Evolutionary conservation across 331 rosid species (phyloP), one percentile per base, ranked within the genome.

Genomic region (Stylosanthes scabra): DNA sequence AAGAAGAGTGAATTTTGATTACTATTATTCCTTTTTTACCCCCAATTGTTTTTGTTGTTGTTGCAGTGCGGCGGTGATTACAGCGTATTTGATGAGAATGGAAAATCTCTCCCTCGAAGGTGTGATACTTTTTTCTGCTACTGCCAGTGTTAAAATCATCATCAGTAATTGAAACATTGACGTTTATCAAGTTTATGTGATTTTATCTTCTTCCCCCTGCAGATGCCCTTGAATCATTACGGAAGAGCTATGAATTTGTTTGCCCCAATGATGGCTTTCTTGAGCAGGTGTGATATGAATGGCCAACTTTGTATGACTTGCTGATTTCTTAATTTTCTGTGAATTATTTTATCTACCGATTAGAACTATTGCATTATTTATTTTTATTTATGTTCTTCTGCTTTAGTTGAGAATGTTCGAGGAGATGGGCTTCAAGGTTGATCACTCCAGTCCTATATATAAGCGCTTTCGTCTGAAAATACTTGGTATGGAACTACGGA

Each of bases 181-280:
- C 45, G 28, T 55, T 25, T 71, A 45, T 66, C n/a, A 66, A 47
- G 62, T 54, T 42, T 31, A 57, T 31, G 34, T 29, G 10, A 42
- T 34, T 66, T 27, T 52, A 4, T 59, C 40, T 64, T 44, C 60
- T 66, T 63, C 9, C 25, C 52, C 68, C 71, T 80, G 78, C 87
- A 94, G 98, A 90, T 84, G 99, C 99, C 41, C 89, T 94, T 80
- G 89, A 68, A 70, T 94, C 97, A 40, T 76, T 94, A 73, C 80
- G 81, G 78, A 82, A 90, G 72, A 87, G 93, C 86, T 88, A 91
- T 63, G 93, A 84, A 71, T 78, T 64, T 81, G 99, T 94, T 78
- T 91, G 97, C 78, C 99, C 99, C 63, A 94, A 94, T 82, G 99
- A 94, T 69, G 99, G 97, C 44, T 94, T 94, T 84, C 77, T 90